Percentiles rank a stretch among this genome's conserved stretches.
Conservation (phyloP, 495 filamentous ascomycete genomes). For the Penicillium antarcticum region DNA sequence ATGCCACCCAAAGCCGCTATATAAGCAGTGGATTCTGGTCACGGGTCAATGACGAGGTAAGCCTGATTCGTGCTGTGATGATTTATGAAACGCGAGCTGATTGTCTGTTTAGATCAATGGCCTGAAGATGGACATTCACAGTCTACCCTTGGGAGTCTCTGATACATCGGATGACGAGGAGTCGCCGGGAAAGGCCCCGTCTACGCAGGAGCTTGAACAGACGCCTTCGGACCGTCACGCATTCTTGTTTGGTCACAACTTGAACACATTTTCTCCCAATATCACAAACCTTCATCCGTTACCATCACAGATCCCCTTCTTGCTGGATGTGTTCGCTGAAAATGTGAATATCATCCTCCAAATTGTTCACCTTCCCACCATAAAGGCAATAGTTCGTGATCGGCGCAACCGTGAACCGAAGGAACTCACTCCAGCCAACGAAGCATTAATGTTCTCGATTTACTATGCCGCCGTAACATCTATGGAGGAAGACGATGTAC, state of each 20-base stretch:
- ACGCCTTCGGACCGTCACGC: conserved; percentile 49
- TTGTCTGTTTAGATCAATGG: conserved; percentile 32
- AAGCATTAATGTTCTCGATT: conserved; percentile 58
- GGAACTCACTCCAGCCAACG: conserved; percentile 38
- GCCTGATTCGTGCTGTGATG: not conserved
- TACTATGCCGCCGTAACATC: conserved; percentile 58
- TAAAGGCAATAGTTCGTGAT: conserved; percentile 43
- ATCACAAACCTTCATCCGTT: conserved; percentile 46
- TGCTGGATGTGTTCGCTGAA: conserved; percentile 48
- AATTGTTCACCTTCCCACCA: conserved; percentile 51
- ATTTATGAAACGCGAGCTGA: not conserved
- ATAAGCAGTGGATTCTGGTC: conserved; percentile 54
- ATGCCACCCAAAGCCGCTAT: conserved; percentile 42
- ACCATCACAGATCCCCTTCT: conserved; percentile 49
- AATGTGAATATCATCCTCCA: conserved; percentile 51
- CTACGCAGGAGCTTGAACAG: conserved; percentile 36
- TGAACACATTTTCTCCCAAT: conserved; percentile 26
- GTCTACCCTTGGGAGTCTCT: conserved; percentile 24
- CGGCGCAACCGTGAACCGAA: conserved; percentile 30
- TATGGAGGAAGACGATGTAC: conserved; percentile 52
- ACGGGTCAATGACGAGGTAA: conserved; percentile 51
- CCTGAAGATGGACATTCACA: conserved; percentile 37
- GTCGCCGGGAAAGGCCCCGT: conserved; percentile 20
- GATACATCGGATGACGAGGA: conserved; percentile 43
- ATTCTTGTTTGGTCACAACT: conserved; percentile 51